Evolutionary conservation across 2,329 filamentous ascomycete genomes (phyloP).

Genomic region (Gremmenia infestans): DNA sequence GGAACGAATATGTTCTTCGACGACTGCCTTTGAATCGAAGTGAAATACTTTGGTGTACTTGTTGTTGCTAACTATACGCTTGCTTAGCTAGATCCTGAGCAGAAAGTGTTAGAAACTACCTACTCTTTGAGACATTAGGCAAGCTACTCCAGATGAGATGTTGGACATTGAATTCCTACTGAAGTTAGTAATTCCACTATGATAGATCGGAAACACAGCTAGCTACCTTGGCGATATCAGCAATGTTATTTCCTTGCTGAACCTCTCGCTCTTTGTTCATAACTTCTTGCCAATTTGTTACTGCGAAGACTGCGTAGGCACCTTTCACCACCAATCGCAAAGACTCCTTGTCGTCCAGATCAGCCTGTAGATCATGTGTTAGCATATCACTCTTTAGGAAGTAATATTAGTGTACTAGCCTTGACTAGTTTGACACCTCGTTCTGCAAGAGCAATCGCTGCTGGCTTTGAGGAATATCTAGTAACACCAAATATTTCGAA

Average conservation of each 20-base stretch:
- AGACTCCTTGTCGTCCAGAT: slow-evolving; percentile 37
- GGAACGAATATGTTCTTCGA: slow-evolving; percentile 31
- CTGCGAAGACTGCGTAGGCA: slow-evolving; percentile 20
- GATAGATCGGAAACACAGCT: not conserved
- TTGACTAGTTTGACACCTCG: not conserved
- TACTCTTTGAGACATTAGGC: slow-evolving; percentile 30
- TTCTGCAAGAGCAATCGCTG: not conserved
- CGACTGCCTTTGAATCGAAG: slow-evolving; percentile 31
- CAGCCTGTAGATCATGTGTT: slow-evolving; percentile 20
- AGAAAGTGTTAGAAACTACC: not conserved
- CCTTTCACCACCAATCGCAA: slow-evolving; percentile 28
- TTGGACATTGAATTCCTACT: slow-evolving; percentile 34
- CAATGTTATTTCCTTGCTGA: slow-evolving; percentile 32
- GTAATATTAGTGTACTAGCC: not conserved
- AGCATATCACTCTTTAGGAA: not conserved
- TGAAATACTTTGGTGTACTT: slow-evolving; percentile 34
- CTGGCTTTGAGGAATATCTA: not conserved
- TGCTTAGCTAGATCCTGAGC: not conserved
- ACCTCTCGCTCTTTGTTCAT: slow-evolving; percentile 28
- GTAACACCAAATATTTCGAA: not conserved
- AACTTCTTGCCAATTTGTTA: slow-evolving; percentile 25
- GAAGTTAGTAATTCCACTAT: slow-evolving; percentile 24
- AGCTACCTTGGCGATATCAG: slow-evolving; percentile 23
- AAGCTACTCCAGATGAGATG: slow-evolving; percentile 41
- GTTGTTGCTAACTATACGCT: slow-evolving; percentile 31